Percentiles rank a stretch among this genome's conserved stretches.
Conservation (phyloP, 2,329 filamentous ascomycete species). For the Corinectria fuckeliana region DNA sequence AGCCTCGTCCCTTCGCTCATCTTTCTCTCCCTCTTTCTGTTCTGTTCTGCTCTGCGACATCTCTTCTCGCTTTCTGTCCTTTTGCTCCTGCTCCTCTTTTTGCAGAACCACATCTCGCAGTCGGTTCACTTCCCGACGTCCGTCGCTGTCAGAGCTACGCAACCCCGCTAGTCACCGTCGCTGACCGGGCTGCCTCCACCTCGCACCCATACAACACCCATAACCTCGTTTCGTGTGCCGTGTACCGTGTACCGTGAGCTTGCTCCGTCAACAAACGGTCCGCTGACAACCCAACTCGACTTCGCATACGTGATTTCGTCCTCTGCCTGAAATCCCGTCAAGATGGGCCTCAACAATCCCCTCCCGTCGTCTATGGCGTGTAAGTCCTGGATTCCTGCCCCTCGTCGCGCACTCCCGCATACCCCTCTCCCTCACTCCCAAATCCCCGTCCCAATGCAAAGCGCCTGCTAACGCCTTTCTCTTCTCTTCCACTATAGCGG, state of each 20-base stretch:
- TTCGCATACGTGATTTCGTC: neutral
- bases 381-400: slow-evolving; percentile 54
- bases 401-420: slow-evolving; percentile 21
- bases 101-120: neutral
- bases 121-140: neutral
- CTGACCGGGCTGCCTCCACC: slow-evolving; percentile 10
- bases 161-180: slow-evolving; percentile 13
- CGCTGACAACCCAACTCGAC: neutral
- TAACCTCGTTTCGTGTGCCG: slow-evolving; percentile 3
- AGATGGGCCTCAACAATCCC: slow-evolving; percentile 71
- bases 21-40: neutral
- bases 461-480: slow-evolving; percentile 19
- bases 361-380: slow-evolving; percentile 72
- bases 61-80: neutral
- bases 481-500: slow-evolving; percentile 63
- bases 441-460: slow-evolving; percentile 5
- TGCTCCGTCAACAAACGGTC: slow-evolving; percentile 11
- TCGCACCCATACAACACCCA: neutral
- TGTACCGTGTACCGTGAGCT: slow-evolving; percentile 15
- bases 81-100: neutral
- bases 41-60: neutral
- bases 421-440: slow-evolving; percentile 21
- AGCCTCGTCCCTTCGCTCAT: neutral
- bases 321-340: slow-evolving; percentile 11
- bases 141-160: neutral